Conservation (phyloP, 2,329 filamentous ascomycete species). For the Didymella keratinophila region DNA sequence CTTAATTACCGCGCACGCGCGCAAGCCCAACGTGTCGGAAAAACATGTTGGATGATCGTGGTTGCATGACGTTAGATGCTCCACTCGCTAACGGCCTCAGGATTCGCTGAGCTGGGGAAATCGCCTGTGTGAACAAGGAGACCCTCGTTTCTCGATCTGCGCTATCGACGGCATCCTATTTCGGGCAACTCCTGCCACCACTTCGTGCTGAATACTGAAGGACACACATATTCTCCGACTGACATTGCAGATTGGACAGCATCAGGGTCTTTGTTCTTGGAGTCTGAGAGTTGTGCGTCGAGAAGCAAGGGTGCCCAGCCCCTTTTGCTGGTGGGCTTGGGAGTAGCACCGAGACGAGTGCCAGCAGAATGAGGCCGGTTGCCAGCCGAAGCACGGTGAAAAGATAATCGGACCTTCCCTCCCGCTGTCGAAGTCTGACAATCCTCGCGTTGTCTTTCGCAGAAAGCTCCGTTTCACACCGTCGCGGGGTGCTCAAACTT, state of each 20-base stretch:
- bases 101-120: slow-evolving; percentile 8
- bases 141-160: slow-evolving; percentile 5
- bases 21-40: slow-evolving; percentile 18
- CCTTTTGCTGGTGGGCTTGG: not conserved
- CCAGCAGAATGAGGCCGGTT: slow-evolving; percentile 11
- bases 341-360: slow-evolving; percentile 2
- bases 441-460: not conserved
- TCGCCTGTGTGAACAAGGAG: slow-evolving; percentile 1
- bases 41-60: slow-evolving; percentile 12
- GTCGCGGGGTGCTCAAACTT: not conserved
- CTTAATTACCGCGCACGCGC: slow-evolving; percentile 20
- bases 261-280: not conserved
- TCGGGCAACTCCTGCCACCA: slow-evolving; percentile 3
- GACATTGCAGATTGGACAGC: not conserved
- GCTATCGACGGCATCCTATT: slow-evolving; percentile 5
- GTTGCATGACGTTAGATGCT: slow-evolving; percentile 15
- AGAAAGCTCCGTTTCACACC: not conserved
- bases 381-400: slow-evolving; percentile 5
- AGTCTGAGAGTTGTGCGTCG: not conserved
- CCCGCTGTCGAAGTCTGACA: not conserved
- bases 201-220: not conserved
- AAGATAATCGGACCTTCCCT: slow-evolving; percentile 12
- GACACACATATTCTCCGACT: not conserved
- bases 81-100: slow-evolving; percentile 5
- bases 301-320: not conserved